Percentiles rank a stretch among this genome's conserved stretches.
Evolutionary conservation across 139 green algal genomes (phyloP).

Genomic region (Nannochloris sp.): DNA sequence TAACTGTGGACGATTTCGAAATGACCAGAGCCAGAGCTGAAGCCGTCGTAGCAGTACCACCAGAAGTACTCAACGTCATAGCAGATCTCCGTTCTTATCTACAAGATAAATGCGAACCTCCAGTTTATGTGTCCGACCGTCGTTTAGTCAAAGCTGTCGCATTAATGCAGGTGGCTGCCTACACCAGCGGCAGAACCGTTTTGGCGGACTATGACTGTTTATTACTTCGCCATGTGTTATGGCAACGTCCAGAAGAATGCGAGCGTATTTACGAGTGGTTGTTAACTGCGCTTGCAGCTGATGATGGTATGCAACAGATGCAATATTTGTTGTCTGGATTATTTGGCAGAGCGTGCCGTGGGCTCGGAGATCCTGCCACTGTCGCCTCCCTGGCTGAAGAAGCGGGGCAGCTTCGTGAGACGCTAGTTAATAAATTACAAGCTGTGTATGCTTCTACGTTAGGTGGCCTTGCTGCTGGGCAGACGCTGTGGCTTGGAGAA

Average conservation of each 20-base stretch:
- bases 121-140: constrained; percentile 66
- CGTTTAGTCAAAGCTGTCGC: constrained; percentile 57
- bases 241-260: constrained; percentile 66
- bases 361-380: neutral
- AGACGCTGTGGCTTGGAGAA: constrained; percentile 69
- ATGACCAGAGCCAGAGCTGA: constrained; percentile 22
- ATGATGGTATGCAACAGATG: constrained; percentile 67
- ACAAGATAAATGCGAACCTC: constrained; percentile 72
- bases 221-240: constrained; percentile 85
- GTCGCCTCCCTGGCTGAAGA: neutral
- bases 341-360: constrained; percentile 53
- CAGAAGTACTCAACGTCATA: constrained; percentile 65
- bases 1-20: constrained; percentile 52
- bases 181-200: constrained; percentile 54
- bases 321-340: constrained; percentile 32
- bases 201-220: constrained; percentile 76
- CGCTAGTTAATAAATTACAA: constrained; percentile 31
- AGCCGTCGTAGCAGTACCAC: constrained; percentile 49
- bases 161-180: constrained; percentile 67
- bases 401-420: constrained; percentile 18
- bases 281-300: constrained; percentile 53
- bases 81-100: constrained; percentile 64
- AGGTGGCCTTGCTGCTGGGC: neutral
- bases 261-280: constrained; percentile 75
- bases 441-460: neutral